These are phyloP conservation scores for Beta lomatogona DNA, from an alignment of 179 eudicot genomes.

Conservation along the genomic window DNA sequence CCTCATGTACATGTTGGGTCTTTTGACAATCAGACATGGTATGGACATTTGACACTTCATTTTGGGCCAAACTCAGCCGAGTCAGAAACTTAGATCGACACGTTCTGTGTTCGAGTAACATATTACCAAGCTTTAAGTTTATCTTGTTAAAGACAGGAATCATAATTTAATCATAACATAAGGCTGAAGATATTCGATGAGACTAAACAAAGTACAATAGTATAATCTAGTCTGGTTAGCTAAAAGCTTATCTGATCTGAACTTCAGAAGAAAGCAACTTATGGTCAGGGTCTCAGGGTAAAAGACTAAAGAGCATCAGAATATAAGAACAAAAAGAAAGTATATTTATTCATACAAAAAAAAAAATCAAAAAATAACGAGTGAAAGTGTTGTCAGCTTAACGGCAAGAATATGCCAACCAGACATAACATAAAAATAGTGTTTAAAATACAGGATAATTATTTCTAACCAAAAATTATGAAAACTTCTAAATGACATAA, in stretches of 20 bases:
- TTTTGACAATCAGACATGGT: no score
- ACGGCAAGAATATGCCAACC: conserved; percentile 8
- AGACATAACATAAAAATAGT: not conserved
- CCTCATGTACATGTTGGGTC: no score
- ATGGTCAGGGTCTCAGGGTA: not conserved
- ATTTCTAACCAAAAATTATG: no score
- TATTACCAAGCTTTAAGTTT: no score
- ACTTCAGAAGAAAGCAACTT: not conserved
- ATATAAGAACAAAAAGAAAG: not conserved
- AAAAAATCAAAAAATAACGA: not conserved
- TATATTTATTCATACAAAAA: no score
- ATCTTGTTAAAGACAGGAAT: not conserved
- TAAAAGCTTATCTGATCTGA: not conserved
- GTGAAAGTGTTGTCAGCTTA: not conserved
- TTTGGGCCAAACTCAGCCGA: no score
- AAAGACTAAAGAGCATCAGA: not conserved
- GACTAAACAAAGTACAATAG: not conserved
- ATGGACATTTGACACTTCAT: no score
- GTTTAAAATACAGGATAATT: no score
- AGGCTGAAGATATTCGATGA: not conserved
- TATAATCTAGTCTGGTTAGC: not conserved
- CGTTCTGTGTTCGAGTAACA: no score
- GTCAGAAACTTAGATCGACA: no score
- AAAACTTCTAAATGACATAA: not conserved
- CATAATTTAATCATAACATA: not conserved